phyloP scores from a whole-genome alignment of 257 asterid species.

The Primulina eburnea region DNA sequence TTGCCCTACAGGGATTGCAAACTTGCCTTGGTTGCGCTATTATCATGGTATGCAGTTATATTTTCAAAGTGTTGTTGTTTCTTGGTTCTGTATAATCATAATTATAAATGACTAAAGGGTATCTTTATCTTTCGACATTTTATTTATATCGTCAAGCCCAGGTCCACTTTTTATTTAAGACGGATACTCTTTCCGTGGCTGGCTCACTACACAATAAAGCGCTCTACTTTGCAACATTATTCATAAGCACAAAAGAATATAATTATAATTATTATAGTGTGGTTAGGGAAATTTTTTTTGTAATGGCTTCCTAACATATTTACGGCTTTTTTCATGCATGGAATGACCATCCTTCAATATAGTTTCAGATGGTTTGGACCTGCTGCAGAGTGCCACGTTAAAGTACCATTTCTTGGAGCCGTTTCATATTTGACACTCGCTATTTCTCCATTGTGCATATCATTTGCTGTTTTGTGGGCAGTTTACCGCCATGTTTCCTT shows the following conservation, averaged over 20 bases:
- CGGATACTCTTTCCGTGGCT: too few relatives aligned
- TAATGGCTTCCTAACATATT: not conserved
- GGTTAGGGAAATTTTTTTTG: not conserved
- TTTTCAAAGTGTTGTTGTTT: not conserved
- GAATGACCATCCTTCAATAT: conserved; percentile 34
- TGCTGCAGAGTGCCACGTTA: conserved; percentile 64
- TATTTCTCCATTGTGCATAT: conserved; percentile 87
- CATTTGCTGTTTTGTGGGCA: conserved; percentile 90
- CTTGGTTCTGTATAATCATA: not conserved
- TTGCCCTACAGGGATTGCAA: conserved; percentile 73
- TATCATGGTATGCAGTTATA: conserved; percentile 69
- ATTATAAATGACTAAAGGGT: not conserved
- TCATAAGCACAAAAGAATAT: not conserved
- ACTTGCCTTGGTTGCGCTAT: conserved; percentile 87
- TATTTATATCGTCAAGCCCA: not conserved
- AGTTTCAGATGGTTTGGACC: conserved; percentile 93
- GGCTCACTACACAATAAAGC: not conserved
- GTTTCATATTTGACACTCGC: conserved; percentile 82
- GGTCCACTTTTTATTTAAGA: too few relatives aligned
- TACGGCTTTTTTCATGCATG: conserved; percentile 14
- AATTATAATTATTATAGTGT: not conserved
- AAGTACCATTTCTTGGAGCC: conserved; percentile 83
- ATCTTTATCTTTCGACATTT: not conserved
- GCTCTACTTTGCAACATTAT: not conserved
- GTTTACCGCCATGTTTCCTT: conserved; percentile 63